These are phyloP conservation scores for Psidium guajava DNA, from an alignment of 345 rosid genomes.

Conservation along the genomic window DNA sequence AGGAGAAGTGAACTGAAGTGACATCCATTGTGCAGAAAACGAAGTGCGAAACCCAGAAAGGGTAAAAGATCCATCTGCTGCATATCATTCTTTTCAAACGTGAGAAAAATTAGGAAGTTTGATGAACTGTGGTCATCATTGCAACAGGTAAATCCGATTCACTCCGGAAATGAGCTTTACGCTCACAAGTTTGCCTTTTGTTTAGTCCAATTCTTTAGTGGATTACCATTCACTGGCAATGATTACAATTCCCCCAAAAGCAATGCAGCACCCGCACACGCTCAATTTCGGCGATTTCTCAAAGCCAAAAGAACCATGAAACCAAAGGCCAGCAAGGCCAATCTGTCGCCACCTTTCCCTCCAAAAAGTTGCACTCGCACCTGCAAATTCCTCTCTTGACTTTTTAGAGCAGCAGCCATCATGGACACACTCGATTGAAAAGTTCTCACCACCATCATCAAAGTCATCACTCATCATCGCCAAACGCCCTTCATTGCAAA, in stretches of 20 bases:
- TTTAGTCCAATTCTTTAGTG: background rate
- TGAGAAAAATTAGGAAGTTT: background rate
- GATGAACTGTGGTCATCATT: background rate
- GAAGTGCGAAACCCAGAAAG: background rate
- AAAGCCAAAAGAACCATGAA: background rate
- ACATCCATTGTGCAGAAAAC: background rate
- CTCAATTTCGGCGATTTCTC: background rate
- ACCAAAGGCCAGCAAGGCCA: conserved; percentile 1
- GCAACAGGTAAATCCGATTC: background rate
- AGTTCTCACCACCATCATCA: background rate
- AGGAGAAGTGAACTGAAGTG: background rate
- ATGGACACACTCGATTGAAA: conserved; percentile 9
- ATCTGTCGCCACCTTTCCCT: conserved; percentile 24
- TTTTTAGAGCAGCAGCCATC: conserved; percentile 14
- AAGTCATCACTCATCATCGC: background rate
- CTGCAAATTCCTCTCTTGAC: conserved; percentile 7
- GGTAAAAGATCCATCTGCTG: background rate
- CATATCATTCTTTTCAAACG: background rate
- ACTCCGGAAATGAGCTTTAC: background rate
- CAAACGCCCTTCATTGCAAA: conserved; percentile 1
- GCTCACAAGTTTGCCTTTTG: background rate
- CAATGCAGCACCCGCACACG: conserved; percentile 23
- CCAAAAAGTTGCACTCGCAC: conserved; percentile 39
- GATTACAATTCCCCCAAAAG: conserved; percentile 43
- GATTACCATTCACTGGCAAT: conserved; percentile 13